These are phyloP conservation scores for Prosopis cineraria DNA, from an alignment of 306 rosid genomes.

Conservation along the genomic window DNA sequence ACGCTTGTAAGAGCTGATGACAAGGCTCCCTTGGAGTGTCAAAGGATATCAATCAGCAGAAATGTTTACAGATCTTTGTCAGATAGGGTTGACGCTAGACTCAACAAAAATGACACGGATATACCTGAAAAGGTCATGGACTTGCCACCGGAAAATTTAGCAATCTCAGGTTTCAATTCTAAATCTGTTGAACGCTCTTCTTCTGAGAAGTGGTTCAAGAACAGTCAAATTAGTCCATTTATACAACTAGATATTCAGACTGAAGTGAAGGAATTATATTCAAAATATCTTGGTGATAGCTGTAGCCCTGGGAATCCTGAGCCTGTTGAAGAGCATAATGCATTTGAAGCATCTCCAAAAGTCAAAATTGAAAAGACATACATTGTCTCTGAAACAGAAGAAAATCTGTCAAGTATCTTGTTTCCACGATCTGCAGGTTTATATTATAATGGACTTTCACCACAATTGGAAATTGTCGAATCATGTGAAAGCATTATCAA, in stretches of 20 bases:
- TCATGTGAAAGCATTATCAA: slow-evolving; percentile 58
- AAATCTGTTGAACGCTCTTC: slow-evolving; percentile 45
- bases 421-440: slow-evolving; percentile 80
- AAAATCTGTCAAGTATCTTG: slow-evolving; percentile 47
- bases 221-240: slow-evolving; percentile 42
- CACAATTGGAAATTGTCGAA: slow-evolving; percentile 66
- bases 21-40: slow-evolving; percentile 34
- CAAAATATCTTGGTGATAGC: slow-evolving; percentile 26
- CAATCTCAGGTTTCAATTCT: slow-evolving; percentile 33
- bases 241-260: slow-evolving; percentile 39
- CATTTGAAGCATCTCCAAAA: slow-evolving; percentile 25
- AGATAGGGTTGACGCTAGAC: slow-evolving; percentile 39
- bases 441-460: slow-evolving; percentile 65
- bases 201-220: slow-evolving; percentile 44
- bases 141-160: slow-evolving; percentile 37
- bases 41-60: slow-evolving; percentile 2
- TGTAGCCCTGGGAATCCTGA: slow-evolving; percentile 35
- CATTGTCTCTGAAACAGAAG: slow-evolving; percentile 48
- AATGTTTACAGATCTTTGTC: slow-evolving; percentile 35
- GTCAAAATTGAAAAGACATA: slow-evolving; percentile 47
- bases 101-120: slow-evolving; percentile 10
- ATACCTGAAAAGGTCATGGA: slow-evolving; percentile 31
- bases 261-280: slow-evolving; percentile 32
- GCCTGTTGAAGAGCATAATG: slow-evolving; percentile 28
- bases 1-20: slow-evolving; percentile 38